A percentile compares a stretch with the other conserved stretches of the same genome.
Evolutionary conservation across 2,329 filamentous ascomycete species (phyloP).

Genomic region (Aureobasidium sp.): DNA sequence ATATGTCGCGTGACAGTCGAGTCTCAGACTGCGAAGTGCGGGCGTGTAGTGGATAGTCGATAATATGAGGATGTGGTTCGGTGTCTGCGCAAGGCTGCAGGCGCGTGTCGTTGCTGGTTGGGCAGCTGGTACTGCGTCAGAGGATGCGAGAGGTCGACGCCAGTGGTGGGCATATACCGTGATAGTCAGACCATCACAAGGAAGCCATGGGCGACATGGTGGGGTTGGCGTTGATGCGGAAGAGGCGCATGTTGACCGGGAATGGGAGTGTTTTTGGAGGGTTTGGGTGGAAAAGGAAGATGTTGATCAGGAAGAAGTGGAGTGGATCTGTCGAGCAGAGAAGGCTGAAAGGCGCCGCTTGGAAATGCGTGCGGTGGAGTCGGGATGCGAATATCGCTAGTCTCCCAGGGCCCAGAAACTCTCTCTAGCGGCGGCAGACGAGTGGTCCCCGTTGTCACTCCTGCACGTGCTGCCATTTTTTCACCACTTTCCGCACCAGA

Average conservation of each 20-base stretch:
- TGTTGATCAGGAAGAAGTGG: background rate
- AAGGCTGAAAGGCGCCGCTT: background rate
- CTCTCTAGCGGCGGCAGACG: background rate
- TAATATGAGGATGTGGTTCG: background rate
- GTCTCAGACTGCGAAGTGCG: background rate
- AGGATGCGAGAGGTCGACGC: background rate
- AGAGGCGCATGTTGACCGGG: conserved; percentile 8
- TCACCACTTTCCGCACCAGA: background rate
- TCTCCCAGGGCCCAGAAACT: background rate
- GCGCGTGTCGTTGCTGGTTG: background rate
- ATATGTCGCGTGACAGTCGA: conserved; percentile 6
- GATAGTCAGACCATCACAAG: conserved; percentile 10
- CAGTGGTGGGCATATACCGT: background rate
- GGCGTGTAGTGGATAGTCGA: background rate
- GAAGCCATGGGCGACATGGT: conserved; percentile 1
- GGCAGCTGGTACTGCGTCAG: conserved; percentile 7
- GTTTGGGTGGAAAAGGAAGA: background rate
- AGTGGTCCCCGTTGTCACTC: background rate
- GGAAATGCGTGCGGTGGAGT: background rate
- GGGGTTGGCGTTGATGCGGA: conserved; percentile 4
- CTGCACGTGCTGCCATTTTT: background rate
- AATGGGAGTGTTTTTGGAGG: background rate
- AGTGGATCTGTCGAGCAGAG: background rate
- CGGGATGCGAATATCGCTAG: background rate
- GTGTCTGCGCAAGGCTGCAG: background rate